Percentiles rank a stretch among this genome's conserved stretches.
These are phyloP conservation scores for Tricladium varicosporioides DNA, from an alignment of 2,329 filamentous ascomycete species.

Conservation along the genomic window DNA sequence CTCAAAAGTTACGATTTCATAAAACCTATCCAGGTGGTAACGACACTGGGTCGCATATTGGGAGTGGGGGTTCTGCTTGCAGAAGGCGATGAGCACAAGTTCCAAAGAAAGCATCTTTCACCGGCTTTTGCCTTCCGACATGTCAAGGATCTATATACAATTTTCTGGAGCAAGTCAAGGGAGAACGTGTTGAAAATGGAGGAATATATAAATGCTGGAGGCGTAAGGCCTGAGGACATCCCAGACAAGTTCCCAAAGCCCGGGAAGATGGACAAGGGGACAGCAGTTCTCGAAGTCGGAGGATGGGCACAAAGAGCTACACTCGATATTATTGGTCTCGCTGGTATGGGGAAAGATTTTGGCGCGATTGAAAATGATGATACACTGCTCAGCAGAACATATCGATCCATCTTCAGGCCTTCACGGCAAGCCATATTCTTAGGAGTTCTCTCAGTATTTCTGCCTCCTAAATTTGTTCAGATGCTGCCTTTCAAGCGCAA, in stretches of 20 bases:
- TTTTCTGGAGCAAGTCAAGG: slow-evolving; percentile 77
- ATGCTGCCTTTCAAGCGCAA: slow-evolving; percentile 71
- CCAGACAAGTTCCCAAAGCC: slow-evolving; percentile 23
- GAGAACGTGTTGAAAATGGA: slow-evolving; percentile 66
- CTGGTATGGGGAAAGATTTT: slow-evolving; percentile 71
- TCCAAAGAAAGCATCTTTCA: slow-evolving; percentile 74
- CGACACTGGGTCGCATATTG: slow-evolving; percentile 60
- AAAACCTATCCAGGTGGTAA: slow-evolving; percentile 56
- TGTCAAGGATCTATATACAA: slow-evolving; percentile 78
- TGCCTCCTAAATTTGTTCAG: slow-evolving; percentile 61
- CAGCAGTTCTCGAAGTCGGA: slow-evolving; percentile 53
- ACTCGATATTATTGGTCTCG: slow-evolving; percentile 72
- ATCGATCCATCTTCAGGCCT: slow-evolving; percentile 54
- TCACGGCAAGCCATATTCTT: slow-evolving; percentile 52
- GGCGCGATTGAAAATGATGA: slow-evolving; percentile 59
- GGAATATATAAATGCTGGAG: slow-evolving; percentile 42
- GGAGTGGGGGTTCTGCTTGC: slow-evolving; percentile 74
- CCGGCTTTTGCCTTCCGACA: slow-evolving; percentile 86
- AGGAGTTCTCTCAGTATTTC: slow-evolving; percentile 56
- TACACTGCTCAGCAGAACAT: slow-evolving; percentile 57
- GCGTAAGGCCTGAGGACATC: slow-evolving; percentile 33
- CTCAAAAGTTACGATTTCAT: slow-evolving; percentile 68
- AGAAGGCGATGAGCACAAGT: slow-evolving; percentile 88
- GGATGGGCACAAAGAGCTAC: slow-evolving; percentile 66
- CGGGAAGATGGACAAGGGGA: slow-evolving; percentile 22